Conservation (phyloP, 805 yeast genomes). For the Citeromyces nyonsensis region DNA sequence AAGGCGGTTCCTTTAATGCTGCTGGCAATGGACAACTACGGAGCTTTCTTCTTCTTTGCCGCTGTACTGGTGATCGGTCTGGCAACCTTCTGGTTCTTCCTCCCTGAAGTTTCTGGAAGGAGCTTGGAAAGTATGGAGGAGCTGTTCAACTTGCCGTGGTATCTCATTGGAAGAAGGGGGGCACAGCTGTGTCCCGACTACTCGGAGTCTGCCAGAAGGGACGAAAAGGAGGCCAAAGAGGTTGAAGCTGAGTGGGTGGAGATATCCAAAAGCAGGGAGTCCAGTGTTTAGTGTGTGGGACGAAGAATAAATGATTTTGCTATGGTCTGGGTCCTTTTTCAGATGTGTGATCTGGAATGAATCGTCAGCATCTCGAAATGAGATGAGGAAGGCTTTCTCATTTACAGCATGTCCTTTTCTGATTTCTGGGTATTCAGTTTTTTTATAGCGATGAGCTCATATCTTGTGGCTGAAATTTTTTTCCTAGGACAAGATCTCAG, state of each 20-base stretch:
- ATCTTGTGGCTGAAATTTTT: too few relatives aligned
- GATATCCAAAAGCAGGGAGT: conserved; percentile 3
- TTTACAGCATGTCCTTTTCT: too few relatives aligned
- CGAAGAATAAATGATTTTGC: too few relatives aligned
- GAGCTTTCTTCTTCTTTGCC: conserved; percentile 35
- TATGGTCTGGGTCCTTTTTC: too few relatives aligned
- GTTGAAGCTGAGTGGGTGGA: conserved; percentile 3
- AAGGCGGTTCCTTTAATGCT: conserved; percentile 39
- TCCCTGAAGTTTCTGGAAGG: conserved; percentile 35
- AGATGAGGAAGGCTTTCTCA: too few relatives aligned
- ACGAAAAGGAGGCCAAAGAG: conserved; percentile 1
- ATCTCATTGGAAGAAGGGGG: conserved; percentile 38
- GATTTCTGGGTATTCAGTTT: too few relatives aligned
- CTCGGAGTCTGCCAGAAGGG: conserved; percentile 11
- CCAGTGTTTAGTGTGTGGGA: too few relatives aligned
- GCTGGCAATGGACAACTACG: conserved; percentile 24
- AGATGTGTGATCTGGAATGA: too few relatives aligned
- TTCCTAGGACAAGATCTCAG: too few relatives aligned
- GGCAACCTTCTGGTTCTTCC: conserved; percentile 29
- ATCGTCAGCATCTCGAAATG: too few relatives aligned
- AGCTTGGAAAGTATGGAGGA: conserved; percentile 37
- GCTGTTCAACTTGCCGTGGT: conserved; percentile 39
- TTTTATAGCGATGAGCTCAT: too few relatives aligned
- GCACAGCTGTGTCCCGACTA: conserved; percentile 34
- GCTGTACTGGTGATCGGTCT: conserved; percentile 24